phyloP scores from a whole-genome alignment of 2,329 filamentous ascomycete genomes.

The Aspergillus carbonarius region DNA sequence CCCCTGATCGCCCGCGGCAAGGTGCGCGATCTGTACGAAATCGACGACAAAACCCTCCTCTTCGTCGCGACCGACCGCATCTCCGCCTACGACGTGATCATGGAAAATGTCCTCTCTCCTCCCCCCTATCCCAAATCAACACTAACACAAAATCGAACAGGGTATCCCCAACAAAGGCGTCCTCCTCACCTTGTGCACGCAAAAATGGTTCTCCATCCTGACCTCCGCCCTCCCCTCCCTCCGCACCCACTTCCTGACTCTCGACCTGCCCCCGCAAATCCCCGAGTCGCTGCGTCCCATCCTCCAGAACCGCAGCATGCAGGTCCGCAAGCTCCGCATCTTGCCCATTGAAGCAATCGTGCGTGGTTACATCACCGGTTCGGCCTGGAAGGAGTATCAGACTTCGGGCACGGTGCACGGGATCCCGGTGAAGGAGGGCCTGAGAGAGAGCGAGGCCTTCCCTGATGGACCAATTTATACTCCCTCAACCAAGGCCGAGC shows the following conservation, averaged over 20 bases:
- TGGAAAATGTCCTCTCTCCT: conserved; percentile 67
- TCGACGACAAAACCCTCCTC: conserved; percentile 70
- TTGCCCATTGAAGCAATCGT: conserved; percentile 82
- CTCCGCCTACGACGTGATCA: conserved; percentile 90
- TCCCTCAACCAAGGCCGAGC: conserved; percentile 80
- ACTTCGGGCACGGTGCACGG: conserved; percentile 76
- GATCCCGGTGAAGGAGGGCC: conserved; percentile 64
- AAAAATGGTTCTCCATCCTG: conserved; percentile 67
- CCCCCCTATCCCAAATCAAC: neutral
- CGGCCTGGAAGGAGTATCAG: conserved; percentile 77
- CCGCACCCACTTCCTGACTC: conserved; percentile 63
- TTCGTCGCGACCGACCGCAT: conserved; percentile 88
- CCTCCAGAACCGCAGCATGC: conserved; percentile 70
- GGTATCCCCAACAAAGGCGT: conserved; percentile 67
- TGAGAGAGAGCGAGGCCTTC: conserved; percentile 70
- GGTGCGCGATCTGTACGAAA: conserved; percentile 76
- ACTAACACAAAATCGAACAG: conserved; percentile 42
- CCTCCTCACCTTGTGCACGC: conserved; percentile 66
- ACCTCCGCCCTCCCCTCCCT: conserved; percentile 56
- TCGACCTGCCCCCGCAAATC: conserved; percentile 55
- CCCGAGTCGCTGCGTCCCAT: conserved; percentile 50
- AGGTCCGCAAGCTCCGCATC: conserved; percentile 69
- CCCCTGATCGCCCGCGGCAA: conserved; percentile 64
- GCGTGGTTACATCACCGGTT: conserved; percentile 86
- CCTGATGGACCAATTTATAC: conserved; percentile 69